Percentiles rank a stretch among this genome's conserved stretches.
phyloP scores from a whole-genome alignment of 768 basidiomycete species.

The Agaricus subrufescens region DNA sequence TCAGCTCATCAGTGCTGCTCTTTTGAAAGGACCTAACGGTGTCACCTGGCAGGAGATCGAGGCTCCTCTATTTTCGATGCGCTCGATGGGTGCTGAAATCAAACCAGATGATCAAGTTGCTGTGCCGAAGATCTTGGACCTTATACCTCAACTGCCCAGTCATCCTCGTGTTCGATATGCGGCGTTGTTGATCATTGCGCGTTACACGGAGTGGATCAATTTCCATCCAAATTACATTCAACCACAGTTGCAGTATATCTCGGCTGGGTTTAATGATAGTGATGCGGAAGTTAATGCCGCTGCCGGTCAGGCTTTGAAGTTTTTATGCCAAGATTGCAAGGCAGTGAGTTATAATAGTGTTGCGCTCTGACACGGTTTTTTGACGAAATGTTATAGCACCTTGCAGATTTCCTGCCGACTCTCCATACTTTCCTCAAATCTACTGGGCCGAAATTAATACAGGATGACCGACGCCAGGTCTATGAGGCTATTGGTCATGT shows the following conservation, averaged over 20 bases:
- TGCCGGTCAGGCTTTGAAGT: conserved; percentile 93
- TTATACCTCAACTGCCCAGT: conserved; percentile 82
- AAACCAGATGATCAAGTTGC: conserved; percentile 76
- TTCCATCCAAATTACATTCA: conserved; percentile 83
- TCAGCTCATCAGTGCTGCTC: conserved; percentile 70
- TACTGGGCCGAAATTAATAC: conserved; percentile 71
- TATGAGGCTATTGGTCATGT: conserved; percentile 96
- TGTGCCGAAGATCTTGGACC: conserved; percentile 95
- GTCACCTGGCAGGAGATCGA: conserved; percentile 95
- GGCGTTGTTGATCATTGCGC: conserved; percentile 87
- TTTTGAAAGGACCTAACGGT: conserved; percentile 52
- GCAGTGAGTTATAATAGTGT: conserved; percentile 38
- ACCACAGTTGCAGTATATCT: conserved; percentile 86
- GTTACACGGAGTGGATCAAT: conserved; percentile 97
- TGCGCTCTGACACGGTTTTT: background rate
- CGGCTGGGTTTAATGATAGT: conserved; percentile 80
- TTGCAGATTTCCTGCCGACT: conserved; percentile 88
- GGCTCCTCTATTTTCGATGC: conserved; percentile 94
- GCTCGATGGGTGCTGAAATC: conserved; percentile 96
- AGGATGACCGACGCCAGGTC: conserved; percentile 87
- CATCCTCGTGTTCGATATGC: conserved; percentile 95
- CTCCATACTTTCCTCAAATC: conserved; percentile 84
- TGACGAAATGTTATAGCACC: conserved; percentile 49
- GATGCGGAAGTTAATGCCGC: conserved; percentile 87
- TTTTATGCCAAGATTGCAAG: conserved; percentile 95